Evolutionary conservation across 495 filamentous ascomycete species (phyloP).

Genomic region (Penicillium cosmopolitanum): DNA sequence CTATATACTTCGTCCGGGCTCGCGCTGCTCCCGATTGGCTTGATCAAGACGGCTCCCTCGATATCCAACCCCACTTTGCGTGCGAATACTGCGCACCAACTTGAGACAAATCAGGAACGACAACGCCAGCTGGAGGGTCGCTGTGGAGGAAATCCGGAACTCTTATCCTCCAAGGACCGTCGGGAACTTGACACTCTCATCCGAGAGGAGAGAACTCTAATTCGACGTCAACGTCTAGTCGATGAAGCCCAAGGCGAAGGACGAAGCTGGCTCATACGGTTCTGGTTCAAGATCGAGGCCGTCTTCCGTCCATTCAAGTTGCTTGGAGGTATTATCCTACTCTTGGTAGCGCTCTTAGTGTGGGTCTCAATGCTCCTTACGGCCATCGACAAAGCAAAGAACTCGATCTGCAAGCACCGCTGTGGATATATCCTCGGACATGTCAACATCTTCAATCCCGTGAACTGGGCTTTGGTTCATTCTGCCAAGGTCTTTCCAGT

Average conservation of each 20-base stretch:
- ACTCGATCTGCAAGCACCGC: slow-evolving; percentile 85
- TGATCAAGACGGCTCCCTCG: slow-evolving; percentile 88
- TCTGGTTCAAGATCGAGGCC: slow-evolving; percentile 78
- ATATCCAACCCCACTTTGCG: slow-evolving; percentile 75
- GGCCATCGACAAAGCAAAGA: slow-evolving; percentile 92
- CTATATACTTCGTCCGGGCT: slow-evolving; percentile 88
- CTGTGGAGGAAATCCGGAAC: slow-evolving; percentile 73
- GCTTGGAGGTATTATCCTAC: slow-evolving; percentile 76
- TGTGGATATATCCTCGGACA: slow-evolving; percentile 95
- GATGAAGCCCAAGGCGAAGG: slow-evolving; percentile 78
- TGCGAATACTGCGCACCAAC: slow-evolving; percentile 73
- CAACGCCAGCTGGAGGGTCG: slow-evolving; percentile 89
- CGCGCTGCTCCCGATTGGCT: slow-evolving; percentile 82
- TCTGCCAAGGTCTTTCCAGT: slow-evolving; percentile 85
- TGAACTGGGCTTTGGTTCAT: slow-evolving; percentile 88
- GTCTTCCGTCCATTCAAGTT: slow-evolving; percentile 84
- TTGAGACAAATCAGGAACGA: slow-evolving; percentile 86
- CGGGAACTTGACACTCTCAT: slow-evolving; percentile 84
- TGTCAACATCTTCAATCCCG: slow-evolving; percentile 90
- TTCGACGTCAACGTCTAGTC: slow-evolving; percentile 84
- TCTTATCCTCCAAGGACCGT: slow-evolving; percentile 80
- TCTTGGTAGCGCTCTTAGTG: slow-evolving; percentile 69
- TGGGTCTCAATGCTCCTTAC: slow-evolving; percentile 96
- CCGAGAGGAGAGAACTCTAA: slow-evolving; percentile 88
- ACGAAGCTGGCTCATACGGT: slow-evolving; percentile 66